Evolutionary conservation across 2,329 filamentous ascomycete species (phyloP).

Genomic region (Cercospora nicotianae): DNA sequence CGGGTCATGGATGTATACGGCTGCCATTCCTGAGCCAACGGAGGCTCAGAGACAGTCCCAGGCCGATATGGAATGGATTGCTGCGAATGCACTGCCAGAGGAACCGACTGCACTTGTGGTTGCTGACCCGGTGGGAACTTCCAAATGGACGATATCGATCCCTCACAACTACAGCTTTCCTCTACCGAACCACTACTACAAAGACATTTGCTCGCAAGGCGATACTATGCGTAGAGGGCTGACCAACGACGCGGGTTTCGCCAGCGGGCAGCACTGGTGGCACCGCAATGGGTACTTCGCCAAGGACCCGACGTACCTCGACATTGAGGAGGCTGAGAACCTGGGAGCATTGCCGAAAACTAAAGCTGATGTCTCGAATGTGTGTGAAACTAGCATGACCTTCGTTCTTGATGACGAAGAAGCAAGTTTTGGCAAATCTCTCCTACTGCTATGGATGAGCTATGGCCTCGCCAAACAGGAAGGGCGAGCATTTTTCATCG

Average conservation of each 20-base stretch:
- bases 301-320: slow-evolving; percentile 68
- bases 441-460: slow-evolving; percentile 80
- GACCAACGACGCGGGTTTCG: slow-evolving; percentile 9
- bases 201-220: slow-evolving; percentile 63
- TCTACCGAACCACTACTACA: slow-evolving; percentile 64
- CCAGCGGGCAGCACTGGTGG: slow-evolving; percentile 44
- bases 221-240: slow-evolving; percentile 46
- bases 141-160: slow-evolving; percentile 80
- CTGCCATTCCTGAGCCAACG: neutral
- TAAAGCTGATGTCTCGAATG: slow-evolving; percentile 38
- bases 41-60: slow-evolving; percentile 34
- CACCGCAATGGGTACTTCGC: slow-evolving; percentile 58
- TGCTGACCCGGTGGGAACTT: slow-evolving; percentile 62
- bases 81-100: slow-evolving; percentile 64
- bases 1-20: slow-evolving; percentile 15
- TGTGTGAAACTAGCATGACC: slow-evolving; percentile 72
- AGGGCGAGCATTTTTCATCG: slow-evolving; percentile 75
- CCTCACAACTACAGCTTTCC: slow-evolving; percentile 68
- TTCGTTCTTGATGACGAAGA: slow-evolving; percentile 73
- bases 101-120: slow-evolving; percentile 72
- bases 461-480: slow-evolving; percentile 77
- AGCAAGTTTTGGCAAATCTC: slow-evolving; percentile 72
- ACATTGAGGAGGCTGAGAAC: slow-evolving; percentile 69
- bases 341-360: slow-evolving; percentile 56
- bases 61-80: slow-evolving; percentile 62